Evolutionary conservation across 1,139 yeast genomes (phyloP).

Genomic region (Blastobotrys capitulatus): DNA sequence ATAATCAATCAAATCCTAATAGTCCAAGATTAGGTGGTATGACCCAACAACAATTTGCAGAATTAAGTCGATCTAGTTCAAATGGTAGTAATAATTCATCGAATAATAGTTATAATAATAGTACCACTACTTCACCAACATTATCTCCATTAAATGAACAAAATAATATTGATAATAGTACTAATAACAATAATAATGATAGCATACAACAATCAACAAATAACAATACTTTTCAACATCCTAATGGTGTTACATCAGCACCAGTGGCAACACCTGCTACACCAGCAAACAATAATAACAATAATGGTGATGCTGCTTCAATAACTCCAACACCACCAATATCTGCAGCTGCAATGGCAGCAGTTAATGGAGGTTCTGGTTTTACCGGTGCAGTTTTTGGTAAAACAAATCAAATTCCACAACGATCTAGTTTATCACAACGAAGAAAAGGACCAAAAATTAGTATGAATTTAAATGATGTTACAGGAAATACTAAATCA

Average conservation of each 20-base stretch:
- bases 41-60: not conserved
- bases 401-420: not conserved
- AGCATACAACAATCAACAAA: not conserved
- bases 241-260: not conserved
- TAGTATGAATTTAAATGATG: not conserved
- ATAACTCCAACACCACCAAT: not conserved
- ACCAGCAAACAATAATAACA: too few species aligned
- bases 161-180: not conserved
- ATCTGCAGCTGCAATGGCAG: constrained; percentile 2
- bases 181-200: not conserved
- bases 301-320: not conserved
- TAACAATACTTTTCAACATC: not conserved
- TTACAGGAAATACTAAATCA: not conserved
- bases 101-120: constrained; percentile 2
- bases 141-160: constrained; percentile 2
- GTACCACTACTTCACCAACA: constrained; percentile 5
- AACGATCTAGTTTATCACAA: not conserved
- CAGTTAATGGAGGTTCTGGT: not conserved
- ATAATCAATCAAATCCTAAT: not conserved
- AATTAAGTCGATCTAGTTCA: constrained; percentile 8
- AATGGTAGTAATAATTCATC: constrained; percentile 2
- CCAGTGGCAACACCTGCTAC: constrained; percentile 2
- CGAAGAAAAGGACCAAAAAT: not conserved
- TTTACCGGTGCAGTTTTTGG: not conserved
- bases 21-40: constrained; percentile 2